A percentile compares a stretch with the other conserved stretches of the same genome.
Conservation (phyloP, 345 rosid genomes). For the Crucihimalaya himalaica region DNA sequence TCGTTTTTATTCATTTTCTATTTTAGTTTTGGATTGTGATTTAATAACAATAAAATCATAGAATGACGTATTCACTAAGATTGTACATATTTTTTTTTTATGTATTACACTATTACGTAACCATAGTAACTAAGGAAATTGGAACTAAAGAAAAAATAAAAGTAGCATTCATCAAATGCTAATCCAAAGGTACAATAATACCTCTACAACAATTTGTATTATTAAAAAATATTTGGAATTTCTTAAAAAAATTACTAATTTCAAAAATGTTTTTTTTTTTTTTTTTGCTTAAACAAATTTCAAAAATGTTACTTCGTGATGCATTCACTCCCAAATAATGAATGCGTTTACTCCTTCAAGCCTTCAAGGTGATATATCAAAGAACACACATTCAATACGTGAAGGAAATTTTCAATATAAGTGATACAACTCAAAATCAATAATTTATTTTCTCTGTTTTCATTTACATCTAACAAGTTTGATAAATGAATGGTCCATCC, state of each 20-base stretch:
- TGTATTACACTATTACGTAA: not conserved
- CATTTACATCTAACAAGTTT: not conserved
- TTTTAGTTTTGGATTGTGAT: constrained; percentile 1
- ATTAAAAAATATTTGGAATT: constrained; percentile 29
- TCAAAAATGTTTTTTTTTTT: constrained; percentile 4
- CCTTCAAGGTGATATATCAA: not conserved
- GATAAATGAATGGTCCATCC: constrained; percentile 5
- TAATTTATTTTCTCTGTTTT: not conserved
- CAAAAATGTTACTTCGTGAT: constrained; percentile 18
- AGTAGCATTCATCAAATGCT: constrained; percentile 14
- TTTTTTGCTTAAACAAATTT: not conserved
- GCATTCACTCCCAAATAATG: constrained; percentile 22
- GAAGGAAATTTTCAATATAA: not conserved
- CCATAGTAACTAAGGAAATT: not conserved
- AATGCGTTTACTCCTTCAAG: constrained; percentile 15
- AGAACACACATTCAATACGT: constrained; percentile 8
- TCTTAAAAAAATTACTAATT: not conserved
- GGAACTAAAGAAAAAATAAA: not conserved
- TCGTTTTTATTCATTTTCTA: not conserved
- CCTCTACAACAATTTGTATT: constrained; percentile 3
- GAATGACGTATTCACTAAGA: constrained; percentile 9
- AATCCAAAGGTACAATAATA: not conserved
- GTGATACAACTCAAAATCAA: not conserved
- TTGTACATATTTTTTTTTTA: not conserved
- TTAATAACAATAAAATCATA: constrained; percentile 14